Evolutionary conservation across 192 early-diverging fungal species (phyloP).

Genomic region (Coemansia sp.): DNA sequence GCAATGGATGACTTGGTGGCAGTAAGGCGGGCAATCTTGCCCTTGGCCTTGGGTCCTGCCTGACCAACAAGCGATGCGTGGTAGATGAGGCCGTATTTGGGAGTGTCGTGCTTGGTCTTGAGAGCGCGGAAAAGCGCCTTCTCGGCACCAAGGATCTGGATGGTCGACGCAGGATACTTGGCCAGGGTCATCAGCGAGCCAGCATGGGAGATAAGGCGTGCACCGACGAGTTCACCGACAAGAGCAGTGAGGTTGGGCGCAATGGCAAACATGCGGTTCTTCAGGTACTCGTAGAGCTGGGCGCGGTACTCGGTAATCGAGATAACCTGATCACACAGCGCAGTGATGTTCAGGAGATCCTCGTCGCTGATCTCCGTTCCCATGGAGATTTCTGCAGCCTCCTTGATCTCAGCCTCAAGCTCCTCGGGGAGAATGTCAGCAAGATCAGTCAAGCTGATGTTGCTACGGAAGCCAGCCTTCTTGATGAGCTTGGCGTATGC

Average conservation of each 20-base stretch:
- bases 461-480: conserved; percentile 89
- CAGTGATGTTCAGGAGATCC: conserved; percentile 95
- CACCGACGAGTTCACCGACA: conserved; percentile 98
- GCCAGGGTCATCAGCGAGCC: conserved; percentile 95
- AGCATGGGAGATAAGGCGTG: conserved; percentile 96
- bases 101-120: conserved; percentile 98
- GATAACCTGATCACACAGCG: conserved; percentile 95
- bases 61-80: conserved; percentile 97
- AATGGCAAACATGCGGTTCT: conserved; percentile 94
- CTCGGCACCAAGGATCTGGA: conserved; percentile 99
- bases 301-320: conserved; percentile 92
- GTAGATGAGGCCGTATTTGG: conserved; percentile 98
- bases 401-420: conserved; percentile 89
- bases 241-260: conserved; percentile 90
- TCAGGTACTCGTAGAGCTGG: conserved; percentile 95
- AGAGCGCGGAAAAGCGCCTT: conserved; percentile 99
- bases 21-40: conserved; percentile 94
- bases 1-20: conserved; percentile 91
- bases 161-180: conserved; percentile 97
- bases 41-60: conserved; percentile 95
- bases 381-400: conserved; percentile 98
- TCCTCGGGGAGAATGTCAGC: conserved; percentile 87
- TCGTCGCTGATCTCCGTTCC: conserved; percentile 97
- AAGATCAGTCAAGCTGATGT: conserved; percentile 76
- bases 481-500: conserved; percentile 90